Evolutionary conservation across 352 stramenopile genomes (phyloP).

Genomic region (Phytophthora lateralis): DNA sequence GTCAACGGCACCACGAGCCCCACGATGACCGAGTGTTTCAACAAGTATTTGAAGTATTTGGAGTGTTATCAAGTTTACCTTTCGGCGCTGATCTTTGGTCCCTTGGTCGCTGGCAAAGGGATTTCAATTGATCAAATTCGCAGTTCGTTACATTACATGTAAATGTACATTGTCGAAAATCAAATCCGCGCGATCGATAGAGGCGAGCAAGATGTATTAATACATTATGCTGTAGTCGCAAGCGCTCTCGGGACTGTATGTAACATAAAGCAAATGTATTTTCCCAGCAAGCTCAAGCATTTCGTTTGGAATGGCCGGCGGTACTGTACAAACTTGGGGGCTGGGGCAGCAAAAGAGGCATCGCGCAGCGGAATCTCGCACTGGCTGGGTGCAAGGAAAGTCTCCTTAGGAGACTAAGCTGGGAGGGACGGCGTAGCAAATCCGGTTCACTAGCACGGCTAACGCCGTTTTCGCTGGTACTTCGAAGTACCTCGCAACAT

Average conservation of each 20-base stretch:
- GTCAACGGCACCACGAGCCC: no score
- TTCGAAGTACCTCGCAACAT: not conserved
- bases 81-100: no score
- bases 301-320: constrained; percentile 11
- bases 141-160: no score
- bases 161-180: constrained; percentile 2
- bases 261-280: not conserved
- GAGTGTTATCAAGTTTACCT: no score
- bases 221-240: no score
- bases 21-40: no score
- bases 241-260: not conserved
- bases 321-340: constrained; percentile 1
- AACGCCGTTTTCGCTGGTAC: constrained; percentile 1
- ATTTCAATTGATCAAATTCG: no score
- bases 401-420: constrained; percentile 10
- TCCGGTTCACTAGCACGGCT: constrained; percentile 5
- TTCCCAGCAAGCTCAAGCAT: not conserved
- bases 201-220: constrained; percentile 2
- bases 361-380: not conserved
- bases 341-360: constrained; percentile 18
- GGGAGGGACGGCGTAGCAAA: constrained; percentile 10
- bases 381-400: not conserved
- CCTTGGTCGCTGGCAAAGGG: no score
- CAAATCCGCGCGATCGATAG: constrained; percentile 8
- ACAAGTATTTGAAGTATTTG: no score